These are phyloP conservation scores for Dioscorea zingiberensis DNA, from an alignment of 106 monocot species.

Conservation along the genomic window DNA sequence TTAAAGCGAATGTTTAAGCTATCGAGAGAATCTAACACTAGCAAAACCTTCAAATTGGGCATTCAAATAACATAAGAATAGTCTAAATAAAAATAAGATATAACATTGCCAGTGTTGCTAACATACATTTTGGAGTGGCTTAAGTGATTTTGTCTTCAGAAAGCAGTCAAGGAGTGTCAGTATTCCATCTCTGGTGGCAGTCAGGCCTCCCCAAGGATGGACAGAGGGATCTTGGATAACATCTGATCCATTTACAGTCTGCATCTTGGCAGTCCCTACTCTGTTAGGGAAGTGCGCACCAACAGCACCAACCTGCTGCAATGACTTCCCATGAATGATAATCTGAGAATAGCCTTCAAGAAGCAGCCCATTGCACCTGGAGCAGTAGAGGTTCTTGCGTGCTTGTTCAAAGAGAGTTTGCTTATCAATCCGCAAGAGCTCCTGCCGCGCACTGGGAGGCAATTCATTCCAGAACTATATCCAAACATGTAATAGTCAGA, in stretches of 20 bases:
- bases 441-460: constrained; percentile 46
- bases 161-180: constrained; percentile 81
- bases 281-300: constrained; percentile 15
- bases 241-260: constrained; percentile 23
- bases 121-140: constrained; percentile 73
- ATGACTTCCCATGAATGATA: constrained; percentile 68
- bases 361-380: constrained; percentile 94
- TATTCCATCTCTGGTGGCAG: constrained; percentile 71
- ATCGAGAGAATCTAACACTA: no score
- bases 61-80: no score
- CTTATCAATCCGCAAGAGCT: constrained; percentile 82
- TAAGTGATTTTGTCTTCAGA: constrained; percentile 52
- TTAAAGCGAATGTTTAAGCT: no score
- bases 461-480: constrained; percentile 85
- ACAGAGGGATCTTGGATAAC: constrained; percentile 58
- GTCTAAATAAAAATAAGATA: constrained; percentile 1
- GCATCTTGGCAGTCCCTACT: constrained; percentile 13
- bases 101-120: neutral
- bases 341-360: constrained; percentile 89
- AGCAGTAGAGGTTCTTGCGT: constrained; percentile 92
- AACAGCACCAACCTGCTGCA: constrained; percentile 47
- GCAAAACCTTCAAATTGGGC: no score
- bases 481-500: neutral
- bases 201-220: constrained; percentile 94
- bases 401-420: constrained; percentile 86